A percentile compares a stretch with the other conserved stretches of the same genome.
phyloP scores from a whole-genome alignment of 768 basidiomycete genomes.

The Leucocoprinus birnbaumii region DNA sequence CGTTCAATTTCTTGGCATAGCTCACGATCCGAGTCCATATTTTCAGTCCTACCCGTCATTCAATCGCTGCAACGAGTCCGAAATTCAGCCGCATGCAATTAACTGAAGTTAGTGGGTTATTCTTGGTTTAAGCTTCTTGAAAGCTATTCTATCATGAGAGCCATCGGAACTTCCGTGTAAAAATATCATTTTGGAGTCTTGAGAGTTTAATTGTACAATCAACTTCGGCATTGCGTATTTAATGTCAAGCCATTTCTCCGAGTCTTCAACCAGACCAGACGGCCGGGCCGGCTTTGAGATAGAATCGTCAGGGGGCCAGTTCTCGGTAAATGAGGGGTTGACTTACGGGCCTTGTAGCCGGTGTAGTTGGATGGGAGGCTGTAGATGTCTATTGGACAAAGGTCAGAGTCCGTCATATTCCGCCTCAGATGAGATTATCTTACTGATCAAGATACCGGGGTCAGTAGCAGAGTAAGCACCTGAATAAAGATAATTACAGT shows the following conservation, averaged over 20 bases:
- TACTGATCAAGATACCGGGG: conserved; percentile 32
- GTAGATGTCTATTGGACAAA: conserved; percentile 23
- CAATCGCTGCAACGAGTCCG: too few relatives aligned
- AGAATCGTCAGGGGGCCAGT: not conserved
- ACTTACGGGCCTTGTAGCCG: conserved; percentile 32
- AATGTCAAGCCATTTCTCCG: not conserved
- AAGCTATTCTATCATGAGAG: too few relatives aligned
- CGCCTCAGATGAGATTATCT: not conserved
- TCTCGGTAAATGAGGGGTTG: not conserved
- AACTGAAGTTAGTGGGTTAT: too few relatives aligned
- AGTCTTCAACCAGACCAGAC: conserved; percentile 17
- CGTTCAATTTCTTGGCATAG: too few relatives aligned
- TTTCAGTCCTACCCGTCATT: too few relatives aligned
- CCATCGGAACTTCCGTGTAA: not conserved
- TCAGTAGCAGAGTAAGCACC: conserved; percentile 29
- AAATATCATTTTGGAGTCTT: not conserved
- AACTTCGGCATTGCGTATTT: not conserved
- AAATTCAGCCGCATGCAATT: too few relatives aligned
- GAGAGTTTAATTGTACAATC: not conserved
- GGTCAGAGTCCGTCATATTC: not conserved
- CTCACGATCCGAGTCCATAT: too few relatives aligned
- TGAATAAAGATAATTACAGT: conserved; percentile 1
- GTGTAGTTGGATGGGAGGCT: conserved; percentile 24
- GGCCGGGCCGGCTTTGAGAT: conserved; percentile 25
- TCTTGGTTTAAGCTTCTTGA: too few relatives aligned